phyloP scores from a whole-genome alignment of 2,329 filamentous ascomycete genomes.

The Tricladium varicosporioides region DNA sequence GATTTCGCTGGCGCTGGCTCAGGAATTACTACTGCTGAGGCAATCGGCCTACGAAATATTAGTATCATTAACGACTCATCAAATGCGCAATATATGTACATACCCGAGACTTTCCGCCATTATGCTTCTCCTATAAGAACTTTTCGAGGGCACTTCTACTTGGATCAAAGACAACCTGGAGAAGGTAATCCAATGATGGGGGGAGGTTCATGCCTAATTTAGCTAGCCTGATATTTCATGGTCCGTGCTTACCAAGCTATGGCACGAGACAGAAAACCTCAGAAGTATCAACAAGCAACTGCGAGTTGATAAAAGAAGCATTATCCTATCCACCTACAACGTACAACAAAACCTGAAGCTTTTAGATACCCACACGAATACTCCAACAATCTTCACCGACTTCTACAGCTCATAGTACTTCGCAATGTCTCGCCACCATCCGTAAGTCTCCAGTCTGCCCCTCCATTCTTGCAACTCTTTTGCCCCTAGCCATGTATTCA shows the following conservation, averaged over 20 bases:
- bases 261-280: neutral
- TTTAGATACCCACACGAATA: neutral
- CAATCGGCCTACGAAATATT: slow-evolving; percentile 30
- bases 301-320: too few relatives aligned
- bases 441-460: slow-evolving; percentile 53
- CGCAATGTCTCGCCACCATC: slow-evolving; percentile 49
- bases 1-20: slow-evolving; percentile 13
- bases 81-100: neutral
- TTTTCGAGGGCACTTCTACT: neutral
- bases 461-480: neutral
- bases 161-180: too few relatives aligned
- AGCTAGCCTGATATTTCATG: slow-evolving; percentile 4
- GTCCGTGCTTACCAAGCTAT: slow-evolving; percentile 21
- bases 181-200: too few relatives aligned
- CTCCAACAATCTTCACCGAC: neutral
- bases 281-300: neutral
- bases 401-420: neutral
- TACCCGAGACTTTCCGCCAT: slow-evolving; percentile 29
- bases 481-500: neutral
- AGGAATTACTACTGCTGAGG: slow-evolving; percentile 37
- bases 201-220: neutral
- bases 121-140: neutral
- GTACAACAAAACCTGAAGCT: neutral
- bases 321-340: too few relatives aligned
- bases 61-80: slow-evolving; percentile 8